These are phyloP conservation scores for Funneliformis caledonium DNA, from an alignment of 371 early-diverging fungal genomes.

Conservation along the genomic window DNA sequence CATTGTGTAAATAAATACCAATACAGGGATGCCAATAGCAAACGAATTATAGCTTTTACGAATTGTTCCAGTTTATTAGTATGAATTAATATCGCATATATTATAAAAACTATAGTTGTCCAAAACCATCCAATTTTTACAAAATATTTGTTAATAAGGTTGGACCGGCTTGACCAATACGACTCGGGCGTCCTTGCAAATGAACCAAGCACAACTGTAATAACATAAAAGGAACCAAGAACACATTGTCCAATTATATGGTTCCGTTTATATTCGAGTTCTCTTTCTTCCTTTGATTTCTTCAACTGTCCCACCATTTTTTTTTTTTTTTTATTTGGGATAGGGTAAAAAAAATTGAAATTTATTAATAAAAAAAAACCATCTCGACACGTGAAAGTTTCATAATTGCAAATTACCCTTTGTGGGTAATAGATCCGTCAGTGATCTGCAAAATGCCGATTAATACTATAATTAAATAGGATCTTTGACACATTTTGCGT, in stretches of 20 bases:
- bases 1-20: conserved; percentile 86
- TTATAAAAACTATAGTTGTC: conserved; percentile 63
- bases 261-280: background rate
- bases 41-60: conserved; percentile 51
- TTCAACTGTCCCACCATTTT: background rate
- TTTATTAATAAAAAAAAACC: too few species aligned
- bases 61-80: conserved; percentile 30
- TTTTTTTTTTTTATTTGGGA: background rate
- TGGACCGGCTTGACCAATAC: conserved; percentile 49
- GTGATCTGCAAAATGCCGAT: too few species aligned
- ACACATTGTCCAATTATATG: background rate
- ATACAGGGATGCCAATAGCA: conserved; percentile 71
- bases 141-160: conserved; percentile 75
- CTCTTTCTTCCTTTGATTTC: background rate
- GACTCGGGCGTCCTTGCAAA: background rate
- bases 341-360: too few species aligned
- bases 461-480: too few species aligned
- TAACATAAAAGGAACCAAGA: background rate
- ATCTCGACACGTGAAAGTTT: too few species aligned
- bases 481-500: too few species aligned
- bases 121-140: conserved; percentile 90
- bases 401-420: too few species aligned
- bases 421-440: too few species aligned
- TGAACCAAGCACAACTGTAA: background rate
- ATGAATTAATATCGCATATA: conserved; percentile 46